phyloP scores from a whole-genome alignment of 441 rosid species.

The Euphorbia corollata region DNA sequence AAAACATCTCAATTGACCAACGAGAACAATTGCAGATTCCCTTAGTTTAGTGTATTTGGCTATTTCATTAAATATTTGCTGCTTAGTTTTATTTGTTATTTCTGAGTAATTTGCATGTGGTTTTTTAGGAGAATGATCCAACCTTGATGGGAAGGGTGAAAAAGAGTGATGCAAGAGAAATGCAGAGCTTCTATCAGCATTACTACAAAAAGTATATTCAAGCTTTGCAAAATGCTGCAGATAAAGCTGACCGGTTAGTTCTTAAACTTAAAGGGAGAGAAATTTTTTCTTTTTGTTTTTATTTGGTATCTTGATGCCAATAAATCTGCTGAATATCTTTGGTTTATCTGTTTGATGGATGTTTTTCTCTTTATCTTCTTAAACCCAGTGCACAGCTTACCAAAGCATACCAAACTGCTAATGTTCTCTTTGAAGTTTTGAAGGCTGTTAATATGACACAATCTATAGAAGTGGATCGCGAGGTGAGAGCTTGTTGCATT shows the following conservation, averaged over 20 bases:
- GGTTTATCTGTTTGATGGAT: constrained; percentile 4
- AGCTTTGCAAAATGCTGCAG: constrained; percentile 93
- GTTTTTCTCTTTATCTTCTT: constrained; percentile 19
- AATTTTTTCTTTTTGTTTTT: background rate
- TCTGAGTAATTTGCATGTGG: background rate
- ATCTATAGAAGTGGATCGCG: constrained; percentile 87
- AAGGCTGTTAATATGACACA: constrained; percentile 90
- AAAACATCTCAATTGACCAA: too few relatives aligned
- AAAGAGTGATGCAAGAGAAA: constrained; percentile 94
- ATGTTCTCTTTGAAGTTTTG: constrained; percentile 96
- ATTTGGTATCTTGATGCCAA: background rate
- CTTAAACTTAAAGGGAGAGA: background rate
- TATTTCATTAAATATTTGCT: background rate
- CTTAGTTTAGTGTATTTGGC: background rate
- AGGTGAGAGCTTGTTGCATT: constrained; percentile 44
- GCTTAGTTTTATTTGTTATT: constrained; percentile 10
- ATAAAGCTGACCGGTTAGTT: constrained; percentile 94
- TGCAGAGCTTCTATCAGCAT: constrained; percentile 95
- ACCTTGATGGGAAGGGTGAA: constrained; percentile 77
- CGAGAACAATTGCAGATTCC: too few relatives aligned
- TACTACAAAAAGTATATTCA: constrained; percentile 88
- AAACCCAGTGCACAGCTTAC: constrained; percentile 84
- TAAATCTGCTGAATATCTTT: constrained; percentile 1
- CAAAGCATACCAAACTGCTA: constrained; percentile 98
- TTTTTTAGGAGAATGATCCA: constrained; percentile 76